Conservation (phyloP, 148 eudicot species). For the Selenicereus undatus region DNA sequence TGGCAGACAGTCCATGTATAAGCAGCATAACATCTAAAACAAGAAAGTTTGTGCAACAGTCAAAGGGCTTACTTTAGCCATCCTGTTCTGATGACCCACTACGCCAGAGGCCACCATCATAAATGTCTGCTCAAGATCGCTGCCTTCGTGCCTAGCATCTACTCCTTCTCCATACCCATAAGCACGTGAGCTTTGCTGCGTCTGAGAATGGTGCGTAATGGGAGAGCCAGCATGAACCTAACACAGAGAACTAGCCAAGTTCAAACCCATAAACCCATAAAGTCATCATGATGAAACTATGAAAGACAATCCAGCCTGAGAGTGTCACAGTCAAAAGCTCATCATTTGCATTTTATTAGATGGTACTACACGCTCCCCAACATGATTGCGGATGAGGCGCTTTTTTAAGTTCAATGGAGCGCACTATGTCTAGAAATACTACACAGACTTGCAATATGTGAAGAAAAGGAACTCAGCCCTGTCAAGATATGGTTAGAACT, state of each 20-base stretch:
- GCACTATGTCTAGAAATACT: too few relatives aligned
- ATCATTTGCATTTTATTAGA: neutral
- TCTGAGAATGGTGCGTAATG: constrained; percentile 22
- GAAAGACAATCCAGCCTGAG: neutral
- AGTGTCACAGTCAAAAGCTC: neutral
- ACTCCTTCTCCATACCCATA: constrained; percentile 36
- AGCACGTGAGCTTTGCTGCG: constrained; percentile 38
- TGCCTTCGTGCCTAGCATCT: constrained; percentile 25
- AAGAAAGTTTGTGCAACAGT: neutral
- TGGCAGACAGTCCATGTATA: constrained; percentile 31
- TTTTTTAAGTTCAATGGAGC: neutral
- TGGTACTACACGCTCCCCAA: neutral
- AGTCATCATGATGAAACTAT: neutral
- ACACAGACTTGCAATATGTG: neutral
- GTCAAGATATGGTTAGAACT: neutral
- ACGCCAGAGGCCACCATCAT: constrained; percentile 62
- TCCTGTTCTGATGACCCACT: constrained; percentile 33
- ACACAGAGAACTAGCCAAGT: constrained; percentile 8
- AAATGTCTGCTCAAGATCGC: constrained; percentile 45
- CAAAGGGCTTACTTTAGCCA: constrained; percentile 48
- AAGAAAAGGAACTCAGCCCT: neutral
- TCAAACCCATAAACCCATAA: neutral
- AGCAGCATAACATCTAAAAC: constrained; percentile 18
- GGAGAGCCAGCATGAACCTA: constrained; percentile 51
- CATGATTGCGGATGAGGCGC: neutral